Evolutionary conservation across 257 asterid species (phyloP).

Genomic region (Scutellaria galericulata): DNA sequence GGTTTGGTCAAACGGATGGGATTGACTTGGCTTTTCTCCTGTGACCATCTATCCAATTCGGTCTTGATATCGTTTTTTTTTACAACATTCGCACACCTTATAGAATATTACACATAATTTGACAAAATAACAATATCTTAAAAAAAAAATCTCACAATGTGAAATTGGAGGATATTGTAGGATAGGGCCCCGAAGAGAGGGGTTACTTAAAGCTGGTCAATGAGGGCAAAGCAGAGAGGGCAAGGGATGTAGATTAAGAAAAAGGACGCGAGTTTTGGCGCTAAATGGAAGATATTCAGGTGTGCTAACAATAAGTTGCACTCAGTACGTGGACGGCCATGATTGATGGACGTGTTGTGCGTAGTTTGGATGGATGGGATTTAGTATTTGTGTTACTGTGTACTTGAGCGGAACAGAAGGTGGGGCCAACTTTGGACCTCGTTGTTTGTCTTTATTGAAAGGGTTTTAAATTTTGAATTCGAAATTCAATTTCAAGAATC

Average conservation of each 20-base stretch:
- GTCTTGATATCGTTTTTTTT: background rate
- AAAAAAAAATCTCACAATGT: background rate
- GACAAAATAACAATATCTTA: background rate
- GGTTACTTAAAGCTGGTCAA: conserved; percentile 33
- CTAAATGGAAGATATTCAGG: conserved; percentile 28
- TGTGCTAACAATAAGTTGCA: background rate
- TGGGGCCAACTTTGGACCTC: conserved; percentile 31
- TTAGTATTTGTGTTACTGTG: conserved; percentile 1
- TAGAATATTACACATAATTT: background rate
- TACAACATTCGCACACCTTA: too few species aligned
- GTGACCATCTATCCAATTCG: conserved; percentile 31
- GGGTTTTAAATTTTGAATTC: conserved; percentile 32
- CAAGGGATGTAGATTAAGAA: background rate
- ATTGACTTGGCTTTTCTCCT: conserved; percentile 32
- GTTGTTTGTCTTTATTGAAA: background rate
- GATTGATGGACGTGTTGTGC: background rate
- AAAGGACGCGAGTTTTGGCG: conserved; percentile 45
- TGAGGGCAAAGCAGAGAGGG: conserved; percentile 13
- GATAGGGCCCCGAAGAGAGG: conserved; percentile 29
- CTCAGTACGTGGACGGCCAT: conserved; percentile 15
- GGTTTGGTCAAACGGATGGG: conserved; percentile 45
- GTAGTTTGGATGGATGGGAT: background rate
- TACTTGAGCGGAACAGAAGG: conserved; percentile 1
- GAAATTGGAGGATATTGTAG: conserved; percentile 29
- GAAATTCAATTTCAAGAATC: conserved; percentile 5